Percentiles rank a stretch among this genome's conserved stretches.
phyloP scores from a whole-genome alignment of 2,329 filamentous ascomycete genomes.

The Esteya vermicola region DNA sequence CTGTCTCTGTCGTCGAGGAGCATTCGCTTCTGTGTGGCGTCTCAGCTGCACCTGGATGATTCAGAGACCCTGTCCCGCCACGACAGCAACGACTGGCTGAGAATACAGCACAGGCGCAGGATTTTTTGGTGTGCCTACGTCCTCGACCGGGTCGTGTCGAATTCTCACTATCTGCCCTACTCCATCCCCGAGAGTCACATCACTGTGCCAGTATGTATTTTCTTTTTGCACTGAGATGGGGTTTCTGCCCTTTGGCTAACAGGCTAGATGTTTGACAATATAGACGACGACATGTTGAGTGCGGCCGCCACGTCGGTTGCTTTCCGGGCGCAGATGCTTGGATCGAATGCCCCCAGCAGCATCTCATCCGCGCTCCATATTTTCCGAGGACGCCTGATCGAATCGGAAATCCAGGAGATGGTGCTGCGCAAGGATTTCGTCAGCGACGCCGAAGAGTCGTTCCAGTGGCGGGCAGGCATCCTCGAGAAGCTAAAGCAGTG shows the following conservation, averaged over 20 bases:
- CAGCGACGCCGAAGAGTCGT: conserved; percentile 9
- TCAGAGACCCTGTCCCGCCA: conserved; percentile 9
- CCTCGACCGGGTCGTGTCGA: conserved; percentile 15
- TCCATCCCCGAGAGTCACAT: conserved; percentile 16
- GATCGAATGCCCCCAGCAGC: conserved; percentile 7
- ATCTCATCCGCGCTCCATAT: conserved; percentile 16
- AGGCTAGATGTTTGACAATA: conserved; percentile 12
- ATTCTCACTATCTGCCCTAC: conserved; percentile 14
- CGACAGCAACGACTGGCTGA: neutral
- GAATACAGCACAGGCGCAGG: conserved; percentile 14
- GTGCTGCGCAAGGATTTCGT: conserved; percentile 13
- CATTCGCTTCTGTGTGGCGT: conserved; percentile 16
- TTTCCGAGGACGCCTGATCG: conserved; percentile 14
- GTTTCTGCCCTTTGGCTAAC: too few relatives aligned
- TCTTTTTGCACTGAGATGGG: too few relatives aligned
- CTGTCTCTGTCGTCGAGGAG: conserved; percentile 13
- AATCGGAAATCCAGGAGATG: conserved; percentile 15
- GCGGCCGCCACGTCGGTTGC: too few relatives aligned
- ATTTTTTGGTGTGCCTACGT: conserved; percentile 18
- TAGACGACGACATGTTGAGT: conserved; percentile 12
- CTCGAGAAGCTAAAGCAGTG: conserved; percentile 13
- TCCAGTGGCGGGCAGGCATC: conserved; percentile 13
- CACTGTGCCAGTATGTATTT: conserved; percentile 10
- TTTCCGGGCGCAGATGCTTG: neutral
- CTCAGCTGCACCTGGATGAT: conserved; percentile 14